Percentiles rank a stretch among this genome's conserved stretches.
Evolutionary conservation across 2,329 filamentous ascomycete genomes (phyloP).

Genomic region (Aspergillus neoniger): DNA sequence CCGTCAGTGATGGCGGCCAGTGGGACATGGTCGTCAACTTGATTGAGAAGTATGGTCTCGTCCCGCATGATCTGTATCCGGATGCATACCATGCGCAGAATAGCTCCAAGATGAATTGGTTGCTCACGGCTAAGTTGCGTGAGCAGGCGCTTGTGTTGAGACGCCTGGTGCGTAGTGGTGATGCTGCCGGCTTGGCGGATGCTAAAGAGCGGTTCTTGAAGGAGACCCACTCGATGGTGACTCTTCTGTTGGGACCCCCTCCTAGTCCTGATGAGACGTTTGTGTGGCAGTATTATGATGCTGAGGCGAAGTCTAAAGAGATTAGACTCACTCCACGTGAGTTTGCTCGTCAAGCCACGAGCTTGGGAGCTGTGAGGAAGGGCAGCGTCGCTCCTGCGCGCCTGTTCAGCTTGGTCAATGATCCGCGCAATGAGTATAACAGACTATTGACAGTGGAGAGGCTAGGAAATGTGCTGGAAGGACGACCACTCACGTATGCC

Average conservation of each 20-base stretch:
- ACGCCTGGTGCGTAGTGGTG: constrained; percentile 50
- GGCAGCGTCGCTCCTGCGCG: constrained; percentile 13
- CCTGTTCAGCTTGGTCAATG: constrained; percentile 79
- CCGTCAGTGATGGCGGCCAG: constrained; percentile 80
- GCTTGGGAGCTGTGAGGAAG: constrained; percentile 44
- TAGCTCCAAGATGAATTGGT: constrained; percentile 67
- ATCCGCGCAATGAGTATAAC: constrained; percentile 75
- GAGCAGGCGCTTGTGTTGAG: constrained; percentile 77
- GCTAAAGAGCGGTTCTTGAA: constrained; percentile 74
- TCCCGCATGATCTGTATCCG: constrained; percentile 78
- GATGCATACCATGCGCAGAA: constrained; percentile 78
- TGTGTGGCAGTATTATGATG: constrained; percentile 77
- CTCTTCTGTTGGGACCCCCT: constrained; percentile 77
- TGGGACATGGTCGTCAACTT: constrained; percentile 92
- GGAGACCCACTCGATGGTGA: constrained; percentile 79
- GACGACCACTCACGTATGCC: constrained; percentile 74
- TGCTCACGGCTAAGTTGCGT: constrained; percentile 83
- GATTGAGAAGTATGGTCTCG: constrained; percentile 83
- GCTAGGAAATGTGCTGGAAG: constrained; percentile 79
- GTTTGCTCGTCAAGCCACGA: constrained; percentile 63
- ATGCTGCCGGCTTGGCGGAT: constrained; percentile 39
- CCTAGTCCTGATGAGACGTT: constrained; percentile 70
- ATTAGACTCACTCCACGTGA: constrained; percentile 67
- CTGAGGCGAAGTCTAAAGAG: constrained; percentile 63
- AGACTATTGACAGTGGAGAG: constrained; percentile 73